Base-by-base conservation (phyloP, 306 rosid species). In the Canavalia gladiata region DNA sequence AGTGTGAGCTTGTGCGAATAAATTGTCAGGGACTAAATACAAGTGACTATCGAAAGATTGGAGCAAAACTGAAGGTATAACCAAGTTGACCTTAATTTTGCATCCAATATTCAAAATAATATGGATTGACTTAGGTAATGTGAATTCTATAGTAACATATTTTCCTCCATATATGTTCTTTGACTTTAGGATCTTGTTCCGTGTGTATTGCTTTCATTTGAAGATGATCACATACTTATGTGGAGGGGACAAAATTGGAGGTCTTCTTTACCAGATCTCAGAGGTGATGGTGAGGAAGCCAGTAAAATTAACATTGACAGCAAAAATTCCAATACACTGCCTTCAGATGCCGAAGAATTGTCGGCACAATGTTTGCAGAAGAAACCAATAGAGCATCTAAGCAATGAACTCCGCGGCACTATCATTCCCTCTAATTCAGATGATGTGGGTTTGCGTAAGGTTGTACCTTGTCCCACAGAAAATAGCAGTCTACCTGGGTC, bases 101-200 rank as follows among this genome's bases (percentile, higher is more conserved):
- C 77, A 37, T 56, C 45, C 46, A 8, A 46, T 30, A n/a, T 70
- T 63, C 52, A 68, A 68, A 31, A 37, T n/a, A 8, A 11, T 34
- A 25, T 42, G 10, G 3, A 47, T 35, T 64, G 52, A 68, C 37
- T 7, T 60, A 25, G 8, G 62, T 67, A 12, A 49, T 2, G 25
- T 62, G 45, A 56, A 39, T 33, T 34, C 37, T 75, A 3, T 49
- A 55, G 37, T 63, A 54, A 78, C 68, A 77, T 54, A 3, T 43
- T 11, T 52, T 63, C 58, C 37, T 68, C 12, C 35, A 31, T 52
- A 35, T 49, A 3, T 67, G 43, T 72, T 81, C 13, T 69, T 76
- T 79, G 28, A 78, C 65, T 85, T 70, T 82, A 92, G 98, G 98
- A 92, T 87, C 94, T 92, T 83, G 95, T 94, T 75, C 97, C 98